These are phyloP conservation scores for Neurospora sp. DNA, from an alignment of 495 filamentous ascomycete genomes.

Conservation along the genomic window DNA sequence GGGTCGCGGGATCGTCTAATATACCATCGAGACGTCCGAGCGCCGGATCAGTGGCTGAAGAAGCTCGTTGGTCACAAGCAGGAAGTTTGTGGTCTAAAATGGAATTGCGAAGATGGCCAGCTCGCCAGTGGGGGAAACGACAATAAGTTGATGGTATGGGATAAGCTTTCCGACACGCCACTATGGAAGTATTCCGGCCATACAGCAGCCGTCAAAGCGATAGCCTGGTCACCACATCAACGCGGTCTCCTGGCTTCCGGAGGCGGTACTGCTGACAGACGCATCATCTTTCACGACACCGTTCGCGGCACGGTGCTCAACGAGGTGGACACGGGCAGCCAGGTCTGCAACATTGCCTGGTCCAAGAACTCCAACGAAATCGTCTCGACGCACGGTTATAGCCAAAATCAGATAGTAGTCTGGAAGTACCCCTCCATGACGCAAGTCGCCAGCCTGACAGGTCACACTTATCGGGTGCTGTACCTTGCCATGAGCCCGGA, in stretches of 20 bases:
- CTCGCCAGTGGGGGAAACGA: slow-evolving; percentile 96
- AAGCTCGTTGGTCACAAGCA: slow-evolving; percentile 92
- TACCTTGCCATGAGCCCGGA: slow-evolving; percentile 97
- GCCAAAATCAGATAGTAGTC: slow-evolving; percentile 93
- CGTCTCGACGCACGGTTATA: slow-evolving; percentile 95
- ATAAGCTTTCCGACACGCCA: slow-evolving; percentile 77
- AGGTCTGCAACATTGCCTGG: slow-evolving; percentile 97
- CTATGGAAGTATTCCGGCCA: slow-evolving; percentile 89
- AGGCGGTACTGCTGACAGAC: slow-evolving; percentile 87
- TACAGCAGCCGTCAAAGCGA: slow-evolving; percentile 91
- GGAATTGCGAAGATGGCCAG: slow-evolving; percentile 93
- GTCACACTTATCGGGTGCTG: slow-evolving; percentile 90
- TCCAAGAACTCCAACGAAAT: slow-evolving; percentile 92
- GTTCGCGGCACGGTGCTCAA: slow-evolving; percentile 64
- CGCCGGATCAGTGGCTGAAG: slow-evolving; percentile 79
- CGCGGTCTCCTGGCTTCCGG: slow-evolving; percentile 88
- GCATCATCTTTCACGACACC: slow-evolving; percentile 98
- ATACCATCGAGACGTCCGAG: slow-evolving; percentile 88
- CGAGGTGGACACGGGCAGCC: slow-evolving; percentile 88
- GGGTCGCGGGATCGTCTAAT: slow-evolving; percentile 90
- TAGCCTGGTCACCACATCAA: slow-evolving; percentile 98
- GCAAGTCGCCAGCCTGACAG: slow-evolving; percentile 87
- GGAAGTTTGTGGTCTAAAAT: slow-evolving; percentile 94
- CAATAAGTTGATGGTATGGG: slow-evolving; percentile 98
- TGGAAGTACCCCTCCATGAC: slow-evolving; percentile 99